These are phyloP conservation scores for Candida stauntonica DNA, from an alignment of 805 yeast species.

Conservation along the genomic window DNA sequence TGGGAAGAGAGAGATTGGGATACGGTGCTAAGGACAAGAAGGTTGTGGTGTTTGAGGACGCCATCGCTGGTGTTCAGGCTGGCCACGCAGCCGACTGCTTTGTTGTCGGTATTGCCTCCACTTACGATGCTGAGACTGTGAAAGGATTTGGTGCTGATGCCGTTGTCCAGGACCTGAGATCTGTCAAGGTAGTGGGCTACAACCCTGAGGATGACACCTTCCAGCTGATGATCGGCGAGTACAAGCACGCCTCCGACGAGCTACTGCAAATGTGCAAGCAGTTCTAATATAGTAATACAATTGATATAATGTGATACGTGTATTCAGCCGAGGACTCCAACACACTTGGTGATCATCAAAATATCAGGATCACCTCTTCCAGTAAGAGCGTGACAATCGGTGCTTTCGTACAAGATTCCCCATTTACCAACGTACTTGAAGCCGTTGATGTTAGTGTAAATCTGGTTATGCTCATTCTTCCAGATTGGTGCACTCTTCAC, in stretches of 20 bases:
- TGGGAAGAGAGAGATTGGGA: slow-evolving; percentile 43
- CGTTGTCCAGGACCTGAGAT: slow-evolving; percentile 66
- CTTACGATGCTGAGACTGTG: slow-evolving; percentile 63
- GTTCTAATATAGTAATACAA: too few species aligned
- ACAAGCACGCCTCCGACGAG: slow-evolving; percentile 20
- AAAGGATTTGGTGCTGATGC: slow-evolving; percentile 73
- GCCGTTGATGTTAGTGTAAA: slow-evolving; percentile 28
- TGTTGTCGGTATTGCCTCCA: slow-evolving; percentile 79
- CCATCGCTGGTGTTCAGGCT: slow-evolving; percentile 83
- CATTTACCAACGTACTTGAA: slow-evolving; percentile 33
- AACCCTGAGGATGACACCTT: slow-evolving; percentile 35
- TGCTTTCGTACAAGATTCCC: slow-evolving; percentile 37
- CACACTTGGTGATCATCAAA: slow-evolving; percentile 20
- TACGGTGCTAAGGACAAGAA: slow-evolving; percentile 31
- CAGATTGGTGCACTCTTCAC: slow-evolving; percentile 35
- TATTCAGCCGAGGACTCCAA: slow-evolving; percentile 16
- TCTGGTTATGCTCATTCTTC: slow-evolving; percentile 29
- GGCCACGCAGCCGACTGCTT: slow-evolving; percentile 82
- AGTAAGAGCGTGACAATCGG: slow-evolving; percentile 19
- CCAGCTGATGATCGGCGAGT: slow-evolving; percentile 34
- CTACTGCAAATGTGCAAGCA: slow-evolving; percentile 8
- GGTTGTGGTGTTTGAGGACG: slow-evolving; percentile 78
- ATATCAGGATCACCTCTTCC: slow-evolving; percentile 7
- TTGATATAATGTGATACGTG: not conserved
- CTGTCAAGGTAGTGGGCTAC: slow-evolving; percentile 56